Base-by-base conservation (phyloP, 208 protist species). In the Trypanosoma cruzi region DNA sequence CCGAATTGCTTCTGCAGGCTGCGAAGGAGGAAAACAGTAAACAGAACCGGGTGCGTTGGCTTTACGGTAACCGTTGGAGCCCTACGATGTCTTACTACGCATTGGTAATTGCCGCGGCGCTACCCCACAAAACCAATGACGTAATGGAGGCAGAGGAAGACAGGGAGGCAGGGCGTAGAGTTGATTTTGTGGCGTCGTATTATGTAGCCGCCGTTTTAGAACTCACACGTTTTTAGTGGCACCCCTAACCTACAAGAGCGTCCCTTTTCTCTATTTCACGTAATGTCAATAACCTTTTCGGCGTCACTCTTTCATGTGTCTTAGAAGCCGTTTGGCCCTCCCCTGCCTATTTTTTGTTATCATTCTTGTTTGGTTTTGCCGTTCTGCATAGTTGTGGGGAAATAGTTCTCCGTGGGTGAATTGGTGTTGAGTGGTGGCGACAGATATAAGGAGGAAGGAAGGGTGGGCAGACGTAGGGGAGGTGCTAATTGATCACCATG, bases 61-160 rank as follows among this genome's bases (percentile, higher is more conserved):
- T 92, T 4, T 86, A 73, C 44, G 42, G 36, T 24, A 92, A 96
- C 42, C 82, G 75, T 5, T 96, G 90, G 86, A 79, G 63, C 49
- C 53, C 68, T 22, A 42, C 49, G 36, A 71, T 80, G 57, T 60
- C 58, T 48, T 92, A 93, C 74, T 96, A 92, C 61, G 90, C 86
- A 14, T 64, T 96, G 16, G 65, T 89, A 37, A 82, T 89, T 65
- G 77, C 76, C 49, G 86, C 83, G 10, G 86, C 91, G 32, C 40
- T 82, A 28, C 74, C 88, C 42, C 75, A 65, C 22, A 70, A 71
- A 14, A 29, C 14, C 26, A 63, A 28, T 34, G 16, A 29, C 37
- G 34, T 37, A 1, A 63, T 36, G 44, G 40, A 34, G 40, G 24
- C 22, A 31, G 42, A 62, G 44, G 61, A 50, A 4, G 31, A 48